A percentile compares a stretch with the other conserved stretches of the same genome.
These are phyloP conservation scores for Trichoderma polysporum DNA, from an alignment of 2,329 filamentous ascomycete species.

Conservation along the genomic window DNA sequence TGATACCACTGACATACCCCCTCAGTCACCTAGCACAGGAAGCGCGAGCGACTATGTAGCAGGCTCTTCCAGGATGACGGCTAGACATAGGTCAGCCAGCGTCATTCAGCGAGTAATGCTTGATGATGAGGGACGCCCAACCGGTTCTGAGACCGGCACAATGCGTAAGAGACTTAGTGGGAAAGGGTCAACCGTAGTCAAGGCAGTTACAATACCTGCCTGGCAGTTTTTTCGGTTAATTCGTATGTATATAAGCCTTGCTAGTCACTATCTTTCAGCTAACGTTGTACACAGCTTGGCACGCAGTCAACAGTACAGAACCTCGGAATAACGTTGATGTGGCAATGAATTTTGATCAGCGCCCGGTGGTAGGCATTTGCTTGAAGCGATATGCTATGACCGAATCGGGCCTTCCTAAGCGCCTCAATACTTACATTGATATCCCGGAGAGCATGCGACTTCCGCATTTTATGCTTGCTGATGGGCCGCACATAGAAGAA, in stretches of 20 bases:
- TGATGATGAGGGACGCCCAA: conserved; percentile 49
- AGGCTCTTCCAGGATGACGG: conserved; percentile 22
- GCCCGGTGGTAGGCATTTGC: conserved; percentile 88
- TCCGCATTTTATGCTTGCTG: conserved; percentile 81
- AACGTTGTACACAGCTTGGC: conserved; percentile 67
- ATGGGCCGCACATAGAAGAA: conserved; percentile 65
- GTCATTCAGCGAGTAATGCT: conserved; percentile 61
- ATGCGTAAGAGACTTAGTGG: conserved; percentile 45
- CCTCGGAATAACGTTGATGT: conserved; percentile 72
- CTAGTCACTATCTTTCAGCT: conserved; percentile 27
- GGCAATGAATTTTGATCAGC: conserved; percentile 79
- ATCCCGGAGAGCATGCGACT: conserved; percentile 80
- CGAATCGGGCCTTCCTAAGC: conserved; percentile 63
- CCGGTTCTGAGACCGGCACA: conserved; percentile 42
- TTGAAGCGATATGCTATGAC: conserved; percentile 82
- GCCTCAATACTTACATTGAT: conserved; percentile 82
- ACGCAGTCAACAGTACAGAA: conserved; percentile 59
- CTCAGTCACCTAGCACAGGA: not conserved
- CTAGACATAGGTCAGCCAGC: conserved; percentile 55
- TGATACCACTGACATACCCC: no score
- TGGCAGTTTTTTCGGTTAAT: conserved; percentile 97
- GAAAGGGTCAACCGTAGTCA: conserved; percentile 55
- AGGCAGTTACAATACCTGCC: conserved; percentile 90
- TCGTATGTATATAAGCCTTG: conserved; percentile 55
- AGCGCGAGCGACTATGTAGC: not conserved